Evolutionary conservation across 345 rosid genomes (phyloP).

Genomic region (Hevea brasiliensis): DNA sequence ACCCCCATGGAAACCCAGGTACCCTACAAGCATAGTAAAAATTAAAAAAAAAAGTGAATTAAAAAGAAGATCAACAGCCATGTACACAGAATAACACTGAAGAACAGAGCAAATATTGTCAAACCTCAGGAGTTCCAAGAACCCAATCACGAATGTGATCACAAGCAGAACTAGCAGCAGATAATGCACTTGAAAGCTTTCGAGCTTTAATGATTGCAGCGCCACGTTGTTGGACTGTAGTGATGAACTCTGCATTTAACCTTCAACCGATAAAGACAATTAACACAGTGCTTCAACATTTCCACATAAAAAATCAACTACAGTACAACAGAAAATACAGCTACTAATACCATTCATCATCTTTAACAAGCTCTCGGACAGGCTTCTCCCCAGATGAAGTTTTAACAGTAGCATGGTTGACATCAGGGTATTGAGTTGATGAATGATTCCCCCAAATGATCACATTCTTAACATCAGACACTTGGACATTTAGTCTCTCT

Average conservation of each 20-base stretch:
- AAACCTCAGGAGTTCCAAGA: constrained; percentile 96
- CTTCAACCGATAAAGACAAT: constrained; percentile 36
- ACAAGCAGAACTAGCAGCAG: constrained; percentile 99
- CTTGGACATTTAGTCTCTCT: constrained; percentile 82
- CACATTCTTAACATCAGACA: constrained; percentile 87
- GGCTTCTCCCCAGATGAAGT: constrained; percentile 71
- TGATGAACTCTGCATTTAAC: constrained; percentile 83
- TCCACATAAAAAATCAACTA: background rate
- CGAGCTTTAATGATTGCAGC: constrained; percentile 99
- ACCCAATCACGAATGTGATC: constrained; percentile 99
- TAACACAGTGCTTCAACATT: background rate
- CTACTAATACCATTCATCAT: constrained; percentile 68
- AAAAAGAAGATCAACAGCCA: background rate
- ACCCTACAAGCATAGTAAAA: constrained; percentile 44
- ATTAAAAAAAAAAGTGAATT: no score
- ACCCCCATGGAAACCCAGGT: constrained; percentile 99
- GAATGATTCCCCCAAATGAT: constrained; percentile 99
- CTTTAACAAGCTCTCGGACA: constrained; percentile 79
- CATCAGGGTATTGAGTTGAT: constrained; percentile 97
- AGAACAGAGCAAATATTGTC: background rate
- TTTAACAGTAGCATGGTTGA: constrained; percentile 87
- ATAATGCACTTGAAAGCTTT: constrained; percentile 91
- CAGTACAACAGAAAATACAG: background rate
- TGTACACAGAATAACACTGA: background rate
- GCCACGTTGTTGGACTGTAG: constrained; percentile 96